Base-by-base conservation (phyloP, 306 rosid species). In the Myrica gale region DNA sequence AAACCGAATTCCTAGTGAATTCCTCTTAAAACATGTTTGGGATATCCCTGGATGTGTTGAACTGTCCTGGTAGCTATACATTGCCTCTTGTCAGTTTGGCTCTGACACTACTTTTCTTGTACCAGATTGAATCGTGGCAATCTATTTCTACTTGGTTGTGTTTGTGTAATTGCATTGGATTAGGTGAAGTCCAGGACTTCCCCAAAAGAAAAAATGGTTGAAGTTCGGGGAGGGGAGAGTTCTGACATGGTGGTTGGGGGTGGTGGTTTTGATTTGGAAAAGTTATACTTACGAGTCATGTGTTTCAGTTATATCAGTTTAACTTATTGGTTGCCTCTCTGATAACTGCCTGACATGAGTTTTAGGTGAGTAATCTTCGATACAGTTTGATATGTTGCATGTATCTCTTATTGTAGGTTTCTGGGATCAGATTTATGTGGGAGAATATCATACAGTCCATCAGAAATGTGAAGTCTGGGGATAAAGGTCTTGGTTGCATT, bases 401-500 rank as follows among this genome's bases (percentile, higher is more conserved):
- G 57, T 9, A 77, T 83, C 16, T 37, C 4, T 56, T 78, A 81
- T 76, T 87, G 77, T 90, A 95, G 99, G 68, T 92, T 75, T 42
- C 87, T 2, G 99, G 99, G 68, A 91, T 95, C 78, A 87, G 99
- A 84, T 95, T 95, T 84, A 86, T 95, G 91, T 95, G 99, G 99
- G 97, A 95, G 88, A 95, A 95, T 83, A 92, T 95, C 76, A 84
- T 95, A 81, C 93, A 95, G 87, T 92, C 99, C 45, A 82, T 92
- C 82, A 84, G 91, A 84, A 88, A 83, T 83, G 97, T 95, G 87
- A 92, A 85, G 78, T 90, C 92, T 65, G 99, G 97, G 81, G 97
- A 92, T 85, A 92, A 90, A 81, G 99, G 97, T 74, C 97, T 95
- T 87, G 99, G 99, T 62, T 95, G 99, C 85, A 92, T 95, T 84